A percentile compares a stretch with the other conserved stretches of the same genome.
These are phyloP conservation scores for Hypoxylon sp. DNA, from an alignment of 2,329 filamentous ascomycete species.

Conservation along the genomic window DNA sequence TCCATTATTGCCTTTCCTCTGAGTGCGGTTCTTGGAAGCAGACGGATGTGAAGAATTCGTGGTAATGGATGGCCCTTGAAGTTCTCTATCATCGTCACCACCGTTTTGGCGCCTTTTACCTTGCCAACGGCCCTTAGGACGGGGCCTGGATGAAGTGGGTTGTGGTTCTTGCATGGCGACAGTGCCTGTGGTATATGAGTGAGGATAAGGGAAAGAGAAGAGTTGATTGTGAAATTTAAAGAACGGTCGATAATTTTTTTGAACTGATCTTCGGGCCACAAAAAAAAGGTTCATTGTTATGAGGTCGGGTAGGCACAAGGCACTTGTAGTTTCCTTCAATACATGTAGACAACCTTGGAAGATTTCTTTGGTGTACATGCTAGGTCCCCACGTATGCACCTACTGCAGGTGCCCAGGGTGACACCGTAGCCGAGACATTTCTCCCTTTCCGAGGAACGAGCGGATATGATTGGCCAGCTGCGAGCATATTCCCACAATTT, in stretches of 20 bases:
- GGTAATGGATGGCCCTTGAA: not conserved
- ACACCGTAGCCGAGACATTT: conserved; percentile 11
- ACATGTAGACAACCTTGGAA: not conserved
- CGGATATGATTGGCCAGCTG: conserved; percentile 20
- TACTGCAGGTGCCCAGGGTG: not conserved
- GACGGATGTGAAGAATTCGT: not conserved
- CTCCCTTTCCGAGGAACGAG: conserved; percentile 27
- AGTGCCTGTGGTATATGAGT: conserved; percentile 1
- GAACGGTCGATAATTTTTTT: not conserved
- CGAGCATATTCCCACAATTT: conserved; percentile 10
- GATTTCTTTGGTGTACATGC: conserved; percentile 2
- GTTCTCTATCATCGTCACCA: not conserved
- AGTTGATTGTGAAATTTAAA: not conserved
- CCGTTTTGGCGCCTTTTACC: conserved; percentile 10
- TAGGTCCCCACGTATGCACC: conserved; percentile 9
- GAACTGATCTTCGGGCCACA: conserved; percentile 2
- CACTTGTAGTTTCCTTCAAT: not conserved
- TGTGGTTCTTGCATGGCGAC: conserved; percentile 28
- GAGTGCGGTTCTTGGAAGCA: not conserved
- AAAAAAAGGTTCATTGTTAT: conserved; percentile 7
- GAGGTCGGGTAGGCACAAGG: not conserved
- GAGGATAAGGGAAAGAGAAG: conserved; percentile 9
- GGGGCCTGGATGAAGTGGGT: conserved; percentile 5
- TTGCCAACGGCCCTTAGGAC: conserved; percentile 9
- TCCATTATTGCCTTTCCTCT: not conserved